These are phyloP conservation scores for Crepidotus sp. DNA, from an alignment of 1,284 basidiomycete species.

Conservation along the genomic window DNA sequence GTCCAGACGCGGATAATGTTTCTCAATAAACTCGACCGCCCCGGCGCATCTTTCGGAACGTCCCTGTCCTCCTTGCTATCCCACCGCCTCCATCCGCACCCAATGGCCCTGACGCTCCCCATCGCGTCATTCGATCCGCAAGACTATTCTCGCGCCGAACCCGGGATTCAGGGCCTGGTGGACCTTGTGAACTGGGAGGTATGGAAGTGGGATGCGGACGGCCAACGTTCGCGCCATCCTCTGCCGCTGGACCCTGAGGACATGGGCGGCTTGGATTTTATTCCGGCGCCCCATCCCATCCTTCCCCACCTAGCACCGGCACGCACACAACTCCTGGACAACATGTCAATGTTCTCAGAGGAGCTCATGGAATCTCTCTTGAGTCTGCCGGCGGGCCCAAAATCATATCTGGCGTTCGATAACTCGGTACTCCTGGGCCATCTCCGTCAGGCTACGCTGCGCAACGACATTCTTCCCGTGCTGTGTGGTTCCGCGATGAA, in stretches of 20 bases:
- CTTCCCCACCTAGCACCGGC: constrained; percentile 57
- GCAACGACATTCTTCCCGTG: constrained; percentile 66
- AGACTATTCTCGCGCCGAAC: constrained; percentile 62
- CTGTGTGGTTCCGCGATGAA: constrained; percentile 78
- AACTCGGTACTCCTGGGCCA: constrained; percentile 45
- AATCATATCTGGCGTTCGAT: constrained; percentile 54
- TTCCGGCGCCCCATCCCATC: constrained; percentile 44
- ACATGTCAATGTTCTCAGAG: constrained; percentile 73
- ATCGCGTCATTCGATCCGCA: constrained; percentile 59
- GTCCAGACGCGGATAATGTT: constrained; percentile 75
- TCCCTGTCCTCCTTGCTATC: constrained; percentile 65
- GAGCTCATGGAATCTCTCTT: constrained; percentile 67
- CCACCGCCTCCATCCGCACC: constrained; percentile 68
- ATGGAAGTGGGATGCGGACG: constrained; percentile 51
- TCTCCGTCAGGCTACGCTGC: constrained; percentile 60
- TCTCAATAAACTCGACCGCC: constrained; percentile 82
- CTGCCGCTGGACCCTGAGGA: constrained; percentile 46
- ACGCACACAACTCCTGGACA: constrained; percentile 63
- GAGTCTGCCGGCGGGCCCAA: constrained; percentile 44
- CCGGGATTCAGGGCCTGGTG: constrained; percentile 69
- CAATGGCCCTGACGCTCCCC: constrained; percentile 69
- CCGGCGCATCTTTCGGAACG: constrained; percentile 69
- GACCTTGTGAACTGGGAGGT: constrained; percentile 76
- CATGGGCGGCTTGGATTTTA: constrained; percentile 31
- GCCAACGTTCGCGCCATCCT: constrained; percentile 31